Conservation (phyloP, 352 stramenopile species). For the Aphanomyces invadans region DNA sequence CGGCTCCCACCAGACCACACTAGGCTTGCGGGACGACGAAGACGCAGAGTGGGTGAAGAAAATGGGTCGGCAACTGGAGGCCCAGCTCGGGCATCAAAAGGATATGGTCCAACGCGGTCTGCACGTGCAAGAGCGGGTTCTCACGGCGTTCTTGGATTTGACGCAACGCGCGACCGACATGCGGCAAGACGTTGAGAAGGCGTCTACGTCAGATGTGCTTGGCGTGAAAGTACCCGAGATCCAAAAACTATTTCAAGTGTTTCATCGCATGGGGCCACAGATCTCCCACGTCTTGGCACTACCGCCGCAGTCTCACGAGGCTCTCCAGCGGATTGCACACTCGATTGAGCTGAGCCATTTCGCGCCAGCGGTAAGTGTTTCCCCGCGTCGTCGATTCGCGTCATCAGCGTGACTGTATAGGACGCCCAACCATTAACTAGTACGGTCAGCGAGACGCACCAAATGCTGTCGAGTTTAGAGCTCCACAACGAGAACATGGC, state of each 20-base stretch:
- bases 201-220: too few species aligned
- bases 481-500: conserved; percentile 11
- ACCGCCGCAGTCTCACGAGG: neutral
- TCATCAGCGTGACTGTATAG: neutral
- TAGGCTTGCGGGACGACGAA: neutral
- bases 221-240: conserved; percentile 5
- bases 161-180: conserved; percentile 1
- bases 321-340: conserved; percentile 9
- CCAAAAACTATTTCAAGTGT: conserved; percentile 16
- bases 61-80: conserved; percentile 1
- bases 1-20: neutral
- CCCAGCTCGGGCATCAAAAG: neutral
- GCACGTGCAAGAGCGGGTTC: conserved; percentile 11
- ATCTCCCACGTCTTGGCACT: conserved; percentile 1
- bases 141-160: conserved; percentile 2
- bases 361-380: neutral
- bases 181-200: conserved; percentile 19
- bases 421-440: neutral
- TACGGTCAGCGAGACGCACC: neutral
- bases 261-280: neutral
- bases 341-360: conserved; percentile 5
- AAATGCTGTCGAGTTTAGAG: conserved; percentile 22
- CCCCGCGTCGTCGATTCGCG: neutral
- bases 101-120: conserved; percentile 3
- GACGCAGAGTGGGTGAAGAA: neutral